Evolutionary conservation across 202 grass and related monocot genomes (phyloP).

Genomic region (Eragrostis tef): DNA sequence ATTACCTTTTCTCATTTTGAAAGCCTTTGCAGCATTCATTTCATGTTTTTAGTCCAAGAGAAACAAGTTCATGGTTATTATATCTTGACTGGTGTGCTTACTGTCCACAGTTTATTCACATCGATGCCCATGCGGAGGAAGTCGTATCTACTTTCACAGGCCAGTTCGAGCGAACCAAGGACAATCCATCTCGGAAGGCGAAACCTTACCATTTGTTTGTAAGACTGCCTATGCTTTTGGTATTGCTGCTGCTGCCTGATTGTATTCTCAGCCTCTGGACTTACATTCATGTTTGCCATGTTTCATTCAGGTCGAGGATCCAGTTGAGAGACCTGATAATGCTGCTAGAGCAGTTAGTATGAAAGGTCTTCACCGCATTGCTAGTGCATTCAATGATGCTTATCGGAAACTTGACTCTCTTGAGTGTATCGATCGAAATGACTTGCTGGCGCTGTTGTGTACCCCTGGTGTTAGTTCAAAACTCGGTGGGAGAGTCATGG

Average conservation of each 20-base stretch:
- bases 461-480: conserved; percentile 56
- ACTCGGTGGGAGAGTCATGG: conserved; percentile 47
- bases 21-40: background rate
- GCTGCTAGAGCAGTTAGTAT: conserved; percentile 70
- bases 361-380: conserved; percentile 54
- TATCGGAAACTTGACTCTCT: conserved; percentile 49
- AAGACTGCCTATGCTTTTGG: conserved; percentile 3
- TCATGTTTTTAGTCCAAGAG: background rate
- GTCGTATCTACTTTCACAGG: conserved; percentile 43
- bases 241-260: conserved; percentile 21
- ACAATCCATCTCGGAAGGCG: conserved; percentile 21
- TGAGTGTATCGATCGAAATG: conserved; percentile 39
- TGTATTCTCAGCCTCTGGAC: background rate
- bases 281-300: conserved; percentile 13
- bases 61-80: conserved; percentile 13
- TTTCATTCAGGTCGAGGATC: conserved; percentile 41
- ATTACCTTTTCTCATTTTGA: background rate
- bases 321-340: conserved; percentile 86
- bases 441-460: conserved; percentile 63
- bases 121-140: background rate
- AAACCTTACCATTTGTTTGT: conserved; percentile 47
- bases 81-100: background rate
- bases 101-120: conserved; percentile 18
- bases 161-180: conserved; percentile 11
- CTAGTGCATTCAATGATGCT: conserved; percentile 52